These are phyloP conservation scores for Hibiscus trionum DNA, from an alignment of 345 rosid species.

Conservation along the genomic window DNA sequence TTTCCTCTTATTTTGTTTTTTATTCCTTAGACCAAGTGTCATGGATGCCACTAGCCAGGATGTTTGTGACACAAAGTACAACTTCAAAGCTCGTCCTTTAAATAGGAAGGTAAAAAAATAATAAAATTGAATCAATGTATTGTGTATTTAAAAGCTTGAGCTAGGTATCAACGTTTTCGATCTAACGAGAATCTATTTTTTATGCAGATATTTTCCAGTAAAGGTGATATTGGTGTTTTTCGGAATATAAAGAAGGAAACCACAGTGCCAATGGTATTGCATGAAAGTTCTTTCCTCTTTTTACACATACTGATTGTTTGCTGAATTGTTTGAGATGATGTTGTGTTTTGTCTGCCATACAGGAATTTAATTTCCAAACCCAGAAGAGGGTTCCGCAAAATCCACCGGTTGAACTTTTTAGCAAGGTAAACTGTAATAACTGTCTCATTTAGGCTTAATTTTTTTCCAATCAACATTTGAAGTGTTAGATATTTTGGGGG, in stretches of 20 bases:
- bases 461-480: background rate
- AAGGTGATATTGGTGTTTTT: constrained; percentile 70
- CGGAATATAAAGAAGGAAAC: constrained; percentile 65
- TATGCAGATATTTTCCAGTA: constrained; percentile 65
- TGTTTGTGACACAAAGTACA: constrained; percentile 21
- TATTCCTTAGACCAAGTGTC: constrained; percentile 36
- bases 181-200: background rate
- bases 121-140: constrained; percentile 1
- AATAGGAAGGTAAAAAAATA: constrained; percentile 56
- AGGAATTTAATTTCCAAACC: constrained; percentile 69
- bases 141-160: constrained; percentile 10
- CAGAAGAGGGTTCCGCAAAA: constrained; percentile 52
- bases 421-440: constrained; percentile 50
- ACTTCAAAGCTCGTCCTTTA: constrained; percentile 60
- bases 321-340: constrained; percentile 7
- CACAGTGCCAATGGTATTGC: constrained; percentile 68
- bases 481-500: background rate
- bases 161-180: background rate
- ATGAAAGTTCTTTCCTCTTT: background rate
- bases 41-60: constrained; percentile 36
- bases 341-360: constrained; percentile 16
- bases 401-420: constrained; percentile 74
- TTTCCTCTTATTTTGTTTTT: background rate
- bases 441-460: background rate
- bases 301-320: constrained; percentile 1